Percentiles rank a stretch among this genome's conserved stretches.
phyloP scores from a whole-genome alignment of 1,139 yeast species.

The Geotrichum citri-aurantii region DNA sequence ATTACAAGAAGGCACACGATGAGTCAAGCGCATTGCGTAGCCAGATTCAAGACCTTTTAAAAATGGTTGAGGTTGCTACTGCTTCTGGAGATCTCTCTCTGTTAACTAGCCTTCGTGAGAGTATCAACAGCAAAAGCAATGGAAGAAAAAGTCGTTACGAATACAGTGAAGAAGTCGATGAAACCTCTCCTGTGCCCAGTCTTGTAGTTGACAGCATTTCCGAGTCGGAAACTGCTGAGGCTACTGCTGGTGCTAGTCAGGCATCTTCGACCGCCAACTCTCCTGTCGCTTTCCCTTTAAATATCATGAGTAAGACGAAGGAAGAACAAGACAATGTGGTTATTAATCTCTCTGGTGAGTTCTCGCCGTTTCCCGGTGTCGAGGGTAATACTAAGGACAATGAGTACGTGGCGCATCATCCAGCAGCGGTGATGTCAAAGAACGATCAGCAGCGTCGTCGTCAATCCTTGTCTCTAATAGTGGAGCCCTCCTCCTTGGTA shows the following conservation, averaged over 20 bases:
- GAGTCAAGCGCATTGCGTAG: constrained; percentile 27
- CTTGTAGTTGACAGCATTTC: neutral
- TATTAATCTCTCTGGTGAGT: constrained; percentile 10
- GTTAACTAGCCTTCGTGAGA: constrained; percentile 22
- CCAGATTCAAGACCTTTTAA: constrained; percentile 29
- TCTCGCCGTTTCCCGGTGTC: constrained; percentile 3
- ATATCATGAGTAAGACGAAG: constrained; percentile 14
- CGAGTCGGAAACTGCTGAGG: neutral
- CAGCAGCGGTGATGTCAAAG: constrained; percentile 40
- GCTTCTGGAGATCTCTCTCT: constrained; percentile 24
- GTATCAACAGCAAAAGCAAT: neutral
- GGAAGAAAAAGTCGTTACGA: neutral
- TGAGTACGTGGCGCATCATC: constrained; percentile 39
- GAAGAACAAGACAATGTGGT: constrained; percentile 9
- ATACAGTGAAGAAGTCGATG: neutral
- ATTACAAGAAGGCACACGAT: constrained; percentile 20
- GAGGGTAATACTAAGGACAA: constrained; percentile 17
- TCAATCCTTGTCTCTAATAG: neutral
- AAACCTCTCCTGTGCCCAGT: constrained; percentile 1
- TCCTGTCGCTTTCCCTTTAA: constrained; percentile 21
- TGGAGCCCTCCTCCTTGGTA: constrained; percentile 25
- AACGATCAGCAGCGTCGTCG: constrained; percentile 43
- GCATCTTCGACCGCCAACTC: constrained; percentile 22
- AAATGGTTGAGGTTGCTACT: constrained; percentile 29
- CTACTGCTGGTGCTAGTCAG: neutral